A percentile compares a stretch with the other conserved stretches of the same genome.
Evolutionary conservation across 108 stramenopile genomes (phyloP).

Genomic region (Fragilaria radians): DNA sequence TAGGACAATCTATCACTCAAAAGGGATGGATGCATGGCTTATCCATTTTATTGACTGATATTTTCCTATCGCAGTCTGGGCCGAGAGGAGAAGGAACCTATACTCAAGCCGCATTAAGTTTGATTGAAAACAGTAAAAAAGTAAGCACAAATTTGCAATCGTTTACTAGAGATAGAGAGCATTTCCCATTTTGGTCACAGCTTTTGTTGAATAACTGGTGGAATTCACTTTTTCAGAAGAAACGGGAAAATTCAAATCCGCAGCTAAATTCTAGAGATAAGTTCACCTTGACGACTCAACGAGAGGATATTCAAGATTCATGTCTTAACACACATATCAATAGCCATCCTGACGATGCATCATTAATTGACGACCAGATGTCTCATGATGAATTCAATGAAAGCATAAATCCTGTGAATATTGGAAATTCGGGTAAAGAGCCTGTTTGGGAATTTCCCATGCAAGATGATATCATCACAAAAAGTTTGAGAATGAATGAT

Average conservation of each 20-base stretch:
- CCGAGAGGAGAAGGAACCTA: conserved; percentile 6
- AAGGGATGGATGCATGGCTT: conserved; percentile 27
- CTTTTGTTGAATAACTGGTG: conserved; percentile 2
- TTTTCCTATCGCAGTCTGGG: conserved; percentile 7
- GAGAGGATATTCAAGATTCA: neutral
- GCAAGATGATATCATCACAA: neutral
- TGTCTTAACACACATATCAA: neutral
- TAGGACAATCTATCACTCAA: conserved; percentile 23
- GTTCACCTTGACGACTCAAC: neutral
- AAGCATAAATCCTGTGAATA: neutral
- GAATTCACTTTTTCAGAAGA: conserved; percentile 23
- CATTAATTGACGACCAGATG: neutral
- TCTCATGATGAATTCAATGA: neutral
- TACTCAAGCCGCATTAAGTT: conserved; percentile 22
- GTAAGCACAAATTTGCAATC: conserved; percentile 19
- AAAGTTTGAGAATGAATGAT: neutral
- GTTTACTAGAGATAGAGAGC: conserved; percentile 20
- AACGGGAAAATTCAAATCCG: conserved; percentile 10
- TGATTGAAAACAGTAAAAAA: conserved; percentile 17
- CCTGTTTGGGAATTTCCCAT: neutral
- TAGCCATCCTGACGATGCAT: neutral
- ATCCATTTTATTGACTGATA: conserved; percentile 15
- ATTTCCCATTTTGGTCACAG: conserved; percentile 14
- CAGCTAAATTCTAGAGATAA: neutral
- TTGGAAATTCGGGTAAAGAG: neutral